phyloP scores from a whole-genome alignment of 139 green algal genomes.

The Desmodesmus armatus region DNA sequence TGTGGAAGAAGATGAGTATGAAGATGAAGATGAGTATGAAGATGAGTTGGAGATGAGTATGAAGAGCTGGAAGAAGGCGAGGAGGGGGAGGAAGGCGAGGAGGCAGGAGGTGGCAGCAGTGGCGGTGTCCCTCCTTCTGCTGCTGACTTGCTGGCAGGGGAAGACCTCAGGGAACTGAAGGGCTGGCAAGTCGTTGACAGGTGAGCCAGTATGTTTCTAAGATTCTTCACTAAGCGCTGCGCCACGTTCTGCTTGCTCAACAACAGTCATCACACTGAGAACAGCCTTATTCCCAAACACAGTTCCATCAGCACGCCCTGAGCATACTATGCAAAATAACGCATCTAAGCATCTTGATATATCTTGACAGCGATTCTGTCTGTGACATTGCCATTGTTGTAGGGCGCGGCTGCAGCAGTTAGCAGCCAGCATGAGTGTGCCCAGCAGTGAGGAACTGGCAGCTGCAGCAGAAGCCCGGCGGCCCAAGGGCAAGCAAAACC shows the following conservation, averaged over 20 bases:
- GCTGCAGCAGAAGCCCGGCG: slow-evolving; percentile 36
- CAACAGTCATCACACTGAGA: no score
- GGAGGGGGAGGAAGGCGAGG: slow-evolving; percentile 26
- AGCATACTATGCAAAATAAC: no score
- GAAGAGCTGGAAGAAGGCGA: slow-evolving; percentile 47
- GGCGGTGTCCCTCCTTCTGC: no score
- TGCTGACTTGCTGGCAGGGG: not conserved
- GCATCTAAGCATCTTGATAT: no score
- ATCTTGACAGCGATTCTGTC: no score
- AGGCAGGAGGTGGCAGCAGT: not conserved
- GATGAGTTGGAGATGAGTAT: slow-evolving; percentile 12
- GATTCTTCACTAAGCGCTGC: no score
- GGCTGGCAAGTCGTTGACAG: slow-evolving; percentile 58
- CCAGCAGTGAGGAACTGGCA: slow-evolving; percentile 9
- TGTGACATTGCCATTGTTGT: not conserved
- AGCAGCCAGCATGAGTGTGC: not conserved
- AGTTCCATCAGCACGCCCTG: no score
- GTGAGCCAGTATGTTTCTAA: not conserved
- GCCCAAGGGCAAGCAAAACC: not conserved
- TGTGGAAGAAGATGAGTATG: slow-evolving; percentile 32
- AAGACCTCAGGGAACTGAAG: slow-evolving; percentile 49
- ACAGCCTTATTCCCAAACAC: no score
- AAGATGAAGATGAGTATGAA: slow-evolving; percentile 26
- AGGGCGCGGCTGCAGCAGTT: slow-evolving; percentile 11
- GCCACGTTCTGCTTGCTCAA: no score